Base-by-base conservation (phyloP, 2,329 filamentous ascomycete species). In the Davidsoniella virescens region DNA sequence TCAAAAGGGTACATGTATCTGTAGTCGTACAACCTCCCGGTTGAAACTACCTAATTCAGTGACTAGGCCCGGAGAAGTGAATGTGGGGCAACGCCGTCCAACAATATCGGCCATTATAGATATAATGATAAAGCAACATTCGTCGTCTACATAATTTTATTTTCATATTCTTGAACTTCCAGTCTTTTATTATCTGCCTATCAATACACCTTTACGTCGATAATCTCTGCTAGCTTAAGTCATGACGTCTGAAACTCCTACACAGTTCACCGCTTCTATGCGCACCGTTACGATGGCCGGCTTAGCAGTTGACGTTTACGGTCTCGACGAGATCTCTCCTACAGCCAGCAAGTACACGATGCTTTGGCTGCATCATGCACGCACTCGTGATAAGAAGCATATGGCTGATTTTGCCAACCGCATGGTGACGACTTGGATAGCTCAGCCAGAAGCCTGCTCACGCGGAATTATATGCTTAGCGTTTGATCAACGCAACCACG, bases 401-500 rank as follows among this genome's bases (percentile, higher is more conserved):
- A 95, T 96, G 88, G 70, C 71, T 1, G 77, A 77, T 25, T 74
- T 92, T 49, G 88, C 87, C 2, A 67, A 72, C n/a, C 73, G 75
- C 5, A 70, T 78, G 10, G 71, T 95, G 46, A 64, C 68, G n/a
- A 73, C 78, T 7, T 93, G 82, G 78, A 80, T 84, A 58, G 59
- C 64, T 60, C 55, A 62, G 60, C 45, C 52, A 5, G 57, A 59
- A 51, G 17, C 33, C 5, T 12, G n/a, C 40, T 61, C 54, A 49
- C 60, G 64, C 67, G 84, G 83, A 0, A 65, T 96, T 39, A 80
- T 96, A 46, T 87, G 85, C 2, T 75, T 88, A 10, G 76, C 82
- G 2, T 94, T 94, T 63, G 92, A 96, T 65, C 87, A 94, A 68
- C 76, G 90, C 43, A 96, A 96, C 63, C 92, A 96, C 65, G 92